Evolutionary conservation across 441 rosid species (phyloP), one percentile per base, ranked within the genome.

Genomic region (Gossypium lobatum): DNA sequence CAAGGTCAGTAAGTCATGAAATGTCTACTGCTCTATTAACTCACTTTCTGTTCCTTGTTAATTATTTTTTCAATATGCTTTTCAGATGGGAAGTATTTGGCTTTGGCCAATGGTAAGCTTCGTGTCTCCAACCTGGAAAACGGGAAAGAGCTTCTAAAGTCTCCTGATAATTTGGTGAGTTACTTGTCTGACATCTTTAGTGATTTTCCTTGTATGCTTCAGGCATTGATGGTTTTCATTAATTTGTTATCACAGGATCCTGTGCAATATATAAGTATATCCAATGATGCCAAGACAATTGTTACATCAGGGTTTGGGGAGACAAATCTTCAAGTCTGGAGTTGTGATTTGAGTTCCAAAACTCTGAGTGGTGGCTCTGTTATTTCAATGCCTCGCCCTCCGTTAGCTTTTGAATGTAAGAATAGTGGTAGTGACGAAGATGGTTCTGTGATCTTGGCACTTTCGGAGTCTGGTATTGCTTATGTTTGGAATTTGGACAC

Each of bases 91-190:
- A 78, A 79, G 74, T 42, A 79, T 58, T 42, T 83, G 59, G 81
- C 82, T 61, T 63, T 81, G 39, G 77, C 75, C 34, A 72, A 77
- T 58, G 75, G 64, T 64, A 79, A 62, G 75, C 45, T 79, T 45
- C 71, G 69, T 2, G 18, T 84, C 20, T 42, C 81, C 53, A 75
- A 71, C 74, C 57, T 84, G 80, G 84, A 80, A 70, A 78, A 71
- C 64, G 86, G 79, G 50, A 76, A 81, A 66, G 86, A 84, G 76
- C 81, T 84, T 81, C 31, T 83, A 39, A 81, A 83, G 80, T 78
- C 78, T 39, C 69, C 82, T 7, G 73, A 62, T 76, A 73, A 84
- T 70, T 57, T 74, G 62, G 89, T 84, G 26, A 74, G 82, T 74
- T 83, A 48, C 20, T 57, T 72, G 14, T 63, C 18, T 34, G 8